phyloP scores from a whole-genome alignment of 768 basidiomycete species.

The Phanerochaete carnosa region DNA sequence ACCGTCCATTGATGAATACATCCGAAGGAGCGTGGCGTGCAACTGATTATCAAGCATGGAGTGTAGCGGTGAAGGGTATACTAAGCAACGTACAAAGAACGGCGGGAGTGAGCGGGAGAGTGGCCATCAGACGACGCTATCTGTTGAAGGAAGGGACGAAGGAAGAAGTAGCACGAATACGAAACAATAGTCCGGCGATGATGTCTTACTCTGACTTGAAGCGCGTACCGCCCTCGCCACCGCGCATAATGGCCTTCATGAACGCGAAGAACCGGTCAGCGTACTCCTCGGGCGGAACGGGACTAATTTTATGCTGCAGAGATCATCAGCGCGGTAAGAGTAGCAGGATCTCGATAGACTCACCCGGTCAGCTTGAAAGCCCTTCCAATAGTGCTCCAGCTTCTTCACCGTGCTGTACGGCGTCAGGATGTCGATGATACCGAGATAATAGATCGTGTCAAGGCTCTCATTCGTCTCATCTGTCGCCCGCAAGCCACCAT shows the following conservation, averaged over 20 bases:
- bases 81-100: neutral
- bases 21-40: neutral
- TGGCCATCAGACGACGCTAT: neutral
- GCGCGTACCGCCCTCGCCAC: slow-evolving; percentile 61
- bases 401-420: slow-evolving; percentile 79
- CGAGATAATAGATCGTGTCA: slow-evolving; percentile 88
- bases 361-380: slow-evolving; percentile 81
- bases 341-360: slow-evolving; percentile 31
- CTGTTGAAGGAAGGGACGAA: neutral
- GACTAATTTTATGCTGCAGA: slow-evolving; percentile 87
- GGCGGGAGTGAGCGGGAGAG: neutral
- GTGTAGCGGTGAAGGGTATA: neutral
- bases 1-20: neutral
- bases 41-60: neutral
- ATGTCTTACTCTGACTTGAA: slow-evolving; percentile 43
- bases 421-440: slow-evolving; percentile 95
- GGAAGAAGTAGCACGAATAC: neutral
- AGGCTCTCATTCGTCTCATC: slow-evolving; percentile 74
- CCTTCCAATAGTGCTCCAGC: slow-evolving; percentile 91
- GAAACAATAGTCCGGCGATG: neutral
- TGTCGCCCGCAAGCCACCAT: slow-evolving; percentile 89
- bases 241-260: slow-evolving; percentile 82
- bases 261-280: slow-evolving; percentile 85
- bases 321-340: neutral
- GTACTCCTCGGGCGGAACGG: slow-evolving; percentile 86